Conservation (phyloP, 2,329 filamentous ascomycete genomes). For the Botrytis fabae region DNA sequence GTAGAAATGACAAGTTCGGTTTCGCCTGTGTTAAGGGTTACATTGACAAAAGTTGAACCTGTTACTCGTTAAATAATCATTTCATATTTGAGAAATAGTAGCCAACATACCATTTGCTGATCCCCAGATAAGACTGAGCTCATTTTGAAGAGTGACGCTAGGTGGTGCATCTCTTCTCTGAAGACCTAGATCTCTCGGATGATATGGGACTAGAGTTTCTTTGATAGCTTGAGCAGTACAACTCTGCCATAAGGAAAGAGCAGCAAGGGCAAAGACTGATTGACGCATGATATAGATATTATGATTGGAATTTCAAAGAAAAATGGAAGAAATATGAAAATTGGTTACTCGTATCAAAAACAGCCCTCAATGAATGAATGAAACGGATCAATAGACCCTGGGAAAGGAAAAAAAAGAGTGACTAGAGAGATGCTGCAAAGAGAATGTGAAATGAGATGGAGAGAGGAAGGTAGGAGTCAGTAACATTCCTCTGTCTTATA, state of each 20-base stretch:
- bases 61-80: not conserved
- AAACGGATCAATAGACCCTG: constrained; percentile 22
- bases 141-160: constrained; percentile 18
- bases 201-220: constrained; percentile 21
- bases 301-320: not conserved
- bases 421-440: constrained; percentile 12
- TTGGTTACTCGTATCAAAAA: constrained; percentile 6
- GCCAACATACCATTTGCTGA: constrained; percentile 16
- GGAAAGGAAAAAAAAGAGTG: constrained; percentile 13
- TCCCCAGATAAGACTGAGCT: constrained; percentile 20
- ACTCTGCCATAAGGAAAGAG: constrained; percentile 22
- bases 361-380: constrained; percentile 17
- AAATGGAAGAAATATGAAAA: not conserved
- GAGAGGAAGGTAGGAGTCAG: not conserved
- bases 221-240: constrained; percentile 5
- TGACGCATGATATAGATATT: constrained; percentile 17
- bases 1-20: constrained; percentile 22
- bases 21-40: constrained; percentile 22
- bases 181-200: constrained; percentile 11
- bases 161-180: constrained; percentile 19
- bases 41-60: constrained; percentile 23
- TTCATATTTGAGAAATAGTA: accelerated
- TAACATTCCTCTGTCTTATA: constrained; percentile 17
- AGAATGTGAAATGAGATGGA: constrained; percentile 20
- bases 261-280: constrained; percentile 15